phyloP scores from a whole-genome alignment of 352 stramenopile genomes.

The Phytophthora ohioensis region DNA sequence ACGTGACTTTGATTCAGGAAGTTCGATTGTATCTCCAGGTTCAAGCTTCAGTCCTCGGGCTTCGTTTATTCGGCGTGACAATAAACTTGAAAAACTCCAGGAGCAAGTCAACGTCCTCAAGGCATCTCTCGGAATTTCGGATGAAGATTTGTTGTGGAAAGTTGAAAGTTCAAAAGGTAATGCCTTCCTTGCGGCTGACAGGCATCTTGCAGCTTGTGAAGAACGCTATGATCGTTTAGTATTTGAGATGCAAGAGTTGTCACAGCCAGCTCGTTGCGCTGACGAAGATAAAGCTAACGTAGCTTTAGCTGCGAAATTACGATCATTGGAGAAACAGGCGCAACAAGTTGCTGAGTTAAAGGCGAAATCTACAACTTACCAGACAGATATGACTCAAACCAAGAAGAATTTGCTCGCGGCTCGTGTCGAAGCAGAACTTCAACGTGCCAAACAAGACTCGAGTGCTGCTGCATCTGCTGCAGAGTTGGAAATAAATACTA shows the following conservation, averaged over 20 bases:
- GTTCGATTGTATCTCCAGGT: background rate
- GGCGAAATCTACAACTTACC: constrained; percentile 35
- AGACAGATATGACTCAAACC: constrained; percentile 45
- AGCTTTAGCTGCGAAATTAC: constrained; percentile 55
- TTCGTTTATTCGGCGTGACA: constrained; percentile 54
- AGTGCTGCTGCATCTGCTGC: background rate
- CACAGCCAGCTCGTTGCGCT: constrained; percentile 49
- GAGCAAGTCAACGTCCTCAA: constrained; percentile 84
- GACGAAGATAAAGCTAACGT: constrained; percentile 62
- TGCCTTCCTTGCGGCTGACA: constrained; percentile 70
- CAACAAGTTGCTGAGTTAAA: constrained; percentile 56
- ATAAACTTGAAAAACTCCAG: constrained; percentile 69
- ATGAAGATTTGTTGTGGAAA: constrained; percentile 85
- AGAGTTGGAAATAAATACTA: constrained; percentile 17
- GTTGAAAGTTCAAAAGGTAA: constrained; percentile 81
- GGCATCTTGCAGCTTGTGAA: constrained; percentile 59
- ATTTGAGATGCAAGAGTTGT: constrained; percentile 71
- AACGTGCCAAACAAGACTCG: constrained; percentile 35
- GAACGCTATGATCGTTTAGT: constrained; percentile 74
- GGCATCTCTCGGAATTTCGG: constrained; percentile 71
- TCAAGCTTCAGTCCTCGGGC: constrained; percentile 24
- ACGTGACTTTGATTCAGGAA: background rate
- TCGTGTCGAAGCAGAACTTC: constrained; percentile 55
- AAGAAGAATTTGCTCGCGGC: constrained; percentile 60
- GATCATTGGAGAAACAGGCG: constrained; percentile 45